These are phyloP conservation scores for Brassica rapa DNA, from an alignment of 345 rosid species.

Conservation along the genomic window DNA sequence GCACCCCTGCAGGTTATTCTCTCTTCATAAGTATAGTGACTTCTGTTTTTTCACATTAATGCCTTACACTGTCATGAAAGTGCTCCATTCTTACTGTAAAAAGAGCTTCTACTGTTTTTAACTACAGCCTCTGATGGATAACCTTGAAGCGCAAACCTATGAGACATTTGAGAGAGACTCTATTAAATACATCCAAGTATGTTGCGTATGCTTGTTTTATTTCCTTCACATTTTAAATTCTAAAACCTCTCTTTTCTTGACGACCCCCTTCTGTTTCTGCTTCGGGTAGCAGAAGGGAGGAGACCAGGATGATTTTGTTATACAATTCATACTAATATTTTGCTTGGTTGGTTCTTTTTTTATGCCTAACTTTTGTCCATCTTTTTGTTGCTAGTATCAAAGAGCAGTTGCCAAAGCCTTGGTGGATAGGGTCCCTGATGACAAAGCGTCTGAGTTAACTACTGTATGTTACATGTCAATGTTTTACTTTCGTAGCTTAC, in stretches of 20 bases:
- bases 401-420: conserved; percentile 83
- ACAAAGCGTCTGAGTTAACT: conserved; percentile 51
- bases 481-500: conserved; percentile 14
- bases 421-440: conserved; percentile 83
- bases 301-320: conserved; percentile 3
- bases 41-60: conserved; percentile 1
- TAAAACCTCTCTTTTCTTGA: background rate
- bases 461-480: conserved; percentile 56
- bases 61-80: background rate
- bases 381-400: conserved; percentile 71
- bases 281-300: background rate
- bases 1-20: conserved; percentile 91
- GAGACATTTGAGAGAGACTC: conserved; percentile 98
- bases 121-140: conserved; percentile 96
- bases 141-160: conserved; percentile 97
- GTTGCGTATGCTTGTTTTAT: background rate
- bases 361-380: conserved; percentile 2
- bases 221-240: background rate
- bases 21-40: conserved; percentile 26
- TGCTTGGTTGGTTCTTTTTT: background rate
- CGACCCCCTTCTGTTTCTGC: background rate
- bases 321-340: background rate
- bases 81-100: conserved; percentile 11
- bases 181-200: conserved; percentile 83
- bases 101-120: conserved; percentile 10